Evolutionary conservation across 2,329 filamentous ascomycete species (phyloP), one percentile per base, ranked within the genome.

Genomic region (Alternaria tenuissima): DNA sequence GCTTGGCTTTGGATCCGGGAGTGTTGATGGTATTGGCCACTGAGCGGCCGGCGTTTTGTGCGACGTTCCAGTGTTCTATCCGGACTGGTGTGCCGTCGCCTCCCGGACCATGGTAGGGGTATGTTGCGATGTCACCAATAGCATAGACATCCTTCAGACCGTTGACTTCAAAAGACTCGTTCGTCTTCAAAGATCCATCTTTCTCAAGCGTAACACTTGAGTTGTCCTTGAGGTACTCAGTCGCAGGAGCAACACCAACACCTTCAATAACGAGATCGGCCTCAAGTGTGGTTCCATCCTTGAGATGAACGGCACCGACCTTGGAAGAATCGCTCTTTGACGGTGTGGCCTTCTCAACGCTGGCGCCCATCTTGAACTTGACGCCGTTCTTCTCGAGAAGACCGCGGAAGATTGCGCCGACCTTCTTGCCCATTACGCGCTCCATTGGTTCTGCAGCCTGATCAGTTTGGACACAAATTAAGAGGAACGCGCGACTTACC

Each of bases 51-150:
- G 92, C 85, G 73, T 98, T 97, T 75, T 98, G 95, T 5, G 95
- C 95, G 3, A 99, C 95, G 79, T 97, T 94, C 95, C 95, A 99
- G 78, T 99, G 95, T 83, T 99, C 95, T 74, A 98, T 97, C 64
- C 95, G 90, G 1, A 91, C 87, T 18, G 86, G 85, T 44, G 84
- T 85, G 63, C 91, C 92, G 16, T 90, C 85, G 26, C 92, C 90
- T 24, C 92, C 93, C 0, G 95, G 95, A 1, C 95, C 95, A 77
- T 92, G 86, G 82, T 99, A 99, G 0, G 95, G 95, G 79, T 93
- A 97, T 0, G 91, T 94, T 12, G 95, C 94, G 63, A 99, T 98
- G 76, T 99, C 95, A 53, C 94, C 94, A 62, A 99, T 88, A 14
- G 95, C 95, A 75, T 92, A 99, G 52, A 97, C 93, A 66, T 94